These are phyloP conservation scores for Citrus trifoliata DNA, from an alignment of 345 rosid genomes.

Conservation along the genomic window DNA sequence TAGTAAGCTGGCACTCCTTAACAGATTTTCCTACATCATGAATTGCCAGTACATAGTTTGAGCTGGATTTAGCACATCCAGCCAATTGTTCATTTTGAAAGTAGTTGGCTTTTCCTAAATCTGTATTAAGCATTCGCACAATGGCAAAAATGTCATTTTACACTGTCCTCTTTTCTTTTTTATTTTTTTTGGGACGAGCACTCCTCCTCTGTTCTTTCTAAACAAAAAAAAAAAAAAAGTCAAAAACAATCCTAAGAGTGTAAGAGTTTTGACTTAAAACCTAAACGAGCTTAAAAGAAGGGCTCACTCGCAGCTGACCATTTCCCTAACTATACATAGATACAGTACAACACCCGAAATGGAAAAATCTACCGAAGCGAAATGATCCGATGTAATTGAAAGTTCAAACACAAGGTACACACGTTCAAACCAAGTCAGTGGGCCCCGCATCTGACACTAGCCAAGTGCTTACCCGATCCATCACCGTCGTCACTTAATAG, in stretches of 20 bases:
- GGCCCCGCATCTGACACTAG: constrained; percentile 26
- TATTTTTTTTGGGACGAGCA: too few species aligned
- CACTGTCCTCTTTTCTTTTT: not conserved
- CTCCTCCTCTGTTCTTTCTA: not conserved
- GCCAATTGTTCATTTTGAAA: not conserved
- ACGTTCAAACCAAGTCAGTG: constrained; percentile 14
- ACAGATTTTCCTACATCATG: not conserved
- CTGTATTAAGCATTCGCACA: not conserved
- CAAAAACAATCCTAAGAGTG: not conserved
- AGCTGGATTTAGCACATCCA: not conserved
- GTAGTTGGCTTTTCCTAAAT: not conserved
- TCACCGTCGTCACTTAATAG: constrained; percentile 16
- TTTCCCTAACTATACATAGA: too few species aligned
- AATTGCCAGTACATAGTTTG: not conserved
- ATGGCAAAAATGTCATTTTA: not conserved
- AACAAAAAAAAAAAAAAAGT: not conserved
- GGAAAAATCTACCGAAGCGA: not conserved
- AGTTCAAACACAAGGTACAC: constrained; percentile 15
- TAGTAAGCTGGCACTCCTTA: not conserved
- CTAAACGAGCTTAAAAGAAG: not conserved
- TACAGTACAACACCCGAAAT: too few species aligned
- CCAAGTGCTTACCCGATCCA: constrained; percentile 22
- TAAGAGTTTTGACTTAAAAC: not conserved
- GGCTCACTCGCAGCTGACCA: not conserved
- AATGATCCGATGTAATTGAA: constrained; percentile 15